These are phyloP conservation scores for Castanospermum australe DNA, from an alignment of 306 rosid genomes.

Conservation along the genomic window DNA sequence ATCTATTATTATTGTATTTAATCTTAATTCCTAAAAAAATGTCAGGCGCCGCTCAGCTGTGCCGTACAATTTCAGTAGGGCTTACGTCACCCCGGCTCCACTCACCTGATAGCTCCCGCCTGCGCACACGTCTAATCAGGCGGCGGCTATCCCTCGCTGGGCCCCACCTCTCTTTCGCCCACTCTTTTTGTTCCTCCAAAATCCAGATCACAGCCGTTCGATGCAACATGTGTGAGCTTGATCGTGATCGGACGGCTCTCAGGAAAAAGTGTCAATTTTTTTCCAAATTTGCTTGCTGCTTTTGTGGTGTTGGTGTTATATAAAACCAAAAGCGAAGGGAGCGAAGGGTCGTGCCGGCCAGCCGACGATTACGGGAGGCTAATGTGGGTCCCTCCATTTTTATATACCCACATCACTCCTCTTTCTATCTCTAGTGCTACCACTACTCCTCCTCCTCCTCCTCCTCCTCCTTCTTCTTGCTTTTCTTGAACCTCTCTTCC, in stretches of 20 bases:
- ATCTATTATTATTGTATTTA: background rate
- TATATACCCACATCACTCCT: background rate
- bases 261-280: background rate
- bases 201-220: slow-evolving; percentile 22
- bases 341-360: slow-evolving; percentile 49
- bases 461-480: background rate
- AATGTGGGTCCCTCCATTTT: slow-evolving; percentile 60
- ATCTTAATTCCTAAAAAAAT: slow-evolving; percentile 15
- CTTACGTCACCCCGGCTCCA: slow-evolving; percentile 50
- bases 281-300: background rate
- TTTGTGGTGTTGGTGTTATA: background rate
- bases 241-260: slow-evolving; percentile 37
- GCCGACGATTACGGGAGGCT: slow-evolving; percentile 92
- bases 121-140: slow-evolving; percentile 67
- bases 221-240: background rate
- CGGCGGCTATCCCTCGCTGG: slow-evolving; percentile 60
- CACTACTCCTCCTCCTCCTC: background rate
- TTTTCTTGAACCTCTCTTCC: background rate
- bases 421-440: background rate
- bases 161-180: slow-evolving; percentile 4
- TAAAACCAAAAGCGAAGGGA: background rate
- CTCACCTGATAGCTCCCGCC: slow-evolving; percentile 25
- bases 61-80: slow-evolving; percentile 60
- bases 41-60: slow-evolving; percentile 55
- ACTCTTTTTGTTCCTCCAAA: background rate